A percentile compares a stretch with the other conserved stretches of the same genome.
Conservation (phyloP, 441 rosid species). For the Biscutella laevigata region DNA sequence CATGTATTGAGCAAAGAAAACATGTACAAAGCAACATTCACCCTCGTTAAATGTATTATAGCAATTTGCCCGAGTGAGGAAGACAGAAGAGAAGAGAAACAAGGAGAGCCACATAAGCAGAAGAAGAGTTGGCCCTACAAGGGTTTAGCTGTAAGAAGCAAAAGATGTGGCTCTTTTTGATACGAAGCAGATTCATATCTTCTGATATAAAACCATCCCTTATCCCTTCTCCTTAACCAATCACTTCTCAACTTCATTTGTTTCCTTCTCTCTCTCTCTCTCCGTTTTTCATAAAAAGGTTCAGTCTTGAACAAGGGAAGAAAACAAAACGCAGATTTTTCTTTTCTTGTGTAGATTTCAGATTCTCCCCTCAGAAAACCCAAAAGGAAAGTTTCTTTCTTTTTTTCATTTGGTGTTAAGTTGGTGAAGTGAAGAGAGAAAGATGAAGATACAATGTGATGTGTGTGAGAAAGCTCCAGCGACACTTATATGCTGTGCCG, state of each 20-base stretch:
- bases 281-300: slow-evolving; percentile 1
- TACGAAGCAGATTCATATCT: slow-evolving; percentile 8
- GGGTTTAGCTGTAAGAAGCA: slow-evolving; percentile 13
- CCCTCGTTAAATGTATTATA: no score
- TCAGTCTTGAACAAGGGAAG: neutral
- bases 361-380: neutral
- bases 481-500: slow-evolving; percentile 62
- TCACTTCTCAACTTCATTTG: neutral
- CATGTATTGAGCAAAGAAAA: no score
- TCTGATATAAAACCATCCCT: neutral
- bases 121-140: neutral
- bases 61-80: neutral
- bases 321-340: neutral
- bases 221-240: slow-evolving; percentile 16
- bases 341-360: neutral
- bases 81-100: slow-evolving; percentile 9
- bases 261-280: slow-evolving; percentile 12
- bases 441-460: slow-evolving; percentile 77
- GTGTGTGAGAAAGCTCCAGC: slow-evolving; percentile 76
- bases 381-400: neutral
- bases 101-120: slow-evolving; percentile 23
- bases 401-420: no score
- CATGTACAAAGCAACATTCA: no score
- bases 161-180: slow-evolving; percentile 20
- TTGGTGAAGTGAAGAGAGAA: no score